Conservation (phyloP, 2,329 filamentous ascomycete species). For the Diaporthe caulivora region DNA sequence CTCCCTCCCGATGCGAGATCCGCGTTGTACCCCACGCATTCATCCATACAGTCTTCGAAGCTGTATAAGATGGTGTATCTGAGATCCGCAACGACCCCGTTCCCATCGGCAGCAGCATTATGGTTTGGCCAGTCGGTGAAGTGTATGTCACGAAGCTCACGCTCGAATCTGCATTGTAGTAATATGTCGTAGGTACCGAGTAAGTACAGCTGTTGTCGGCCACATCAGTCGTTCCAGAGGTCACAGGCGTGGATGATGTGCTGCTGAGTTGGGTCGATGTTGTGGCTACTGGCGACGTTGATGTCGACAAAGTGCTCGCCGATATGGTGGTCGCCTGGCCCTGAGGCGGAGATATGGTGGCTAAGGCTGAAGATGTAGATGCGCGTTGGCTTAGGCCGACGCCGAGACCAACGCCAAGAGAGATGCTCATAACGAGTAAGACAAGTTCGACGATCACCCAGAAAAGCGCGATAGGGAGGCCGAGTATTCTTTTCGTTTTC, state of each 20-base stretch:
- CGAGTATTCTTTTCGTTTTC: conserved; percentile 4
- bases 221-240: conserved; percentile 3
- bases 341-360: background rate
- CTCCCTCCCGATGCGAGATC: background rate
- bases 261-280: conserved; percentile 1
- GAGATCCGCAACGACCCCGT: background rate
- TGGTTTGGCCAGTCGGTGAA: conserved; percentile 17
- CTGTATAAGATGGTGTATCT: background rate
- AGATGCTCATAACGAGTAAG: conserved; percentile 4
- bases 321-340: background rate
- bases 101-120: conserved; percentile 5
- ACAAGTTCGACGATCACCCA: background rate
- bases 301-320: background rate
- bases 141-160: background rate
- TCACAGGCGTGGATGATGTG: conserved; percentile 20
- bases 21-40: background rate
- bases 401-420: conserved; percentile 1
- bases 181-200: background rate
- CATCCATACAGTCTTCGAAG: conserved; percentile 19
- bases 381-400: conserved; percentile 9
- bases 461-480: conserved; percentile 2
- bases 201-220: conserved; percentile 17
- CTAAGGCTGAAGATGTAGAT: background rate
- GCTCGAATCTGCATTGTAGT: background rate
- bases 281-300: background rate